Conservation (phyloP, 2,329 filamentous ascomycete genomes). For the Neoscytalidium dimidiatum region DNA sequence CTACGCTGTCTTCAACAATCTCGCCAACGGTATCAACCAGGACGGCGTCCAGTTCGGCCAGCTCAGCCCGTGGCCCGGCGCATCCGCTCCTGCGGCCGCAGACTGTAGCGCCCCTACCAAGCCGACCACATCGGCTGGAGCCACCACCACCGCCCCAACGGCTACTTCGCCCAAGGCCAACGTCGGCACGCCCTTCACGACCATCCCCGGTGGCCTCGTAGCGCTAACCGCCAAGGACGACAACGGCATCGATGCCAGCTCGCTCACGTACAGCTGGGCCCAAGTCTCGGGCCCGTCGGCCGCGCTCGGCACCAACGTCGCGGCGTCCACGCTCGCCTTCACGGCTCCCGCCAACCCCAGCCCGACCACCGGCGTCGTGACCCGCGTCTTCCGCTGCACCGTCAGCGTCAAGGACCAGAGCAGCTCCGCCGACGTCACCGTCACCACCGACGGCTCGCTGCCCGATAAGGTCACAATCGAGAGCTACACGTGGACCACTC, state of each 20-base stretch:
- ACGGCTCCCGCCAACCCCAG: constrained; percentile 28
- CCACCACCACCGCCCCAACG: constrained; percentile 26
- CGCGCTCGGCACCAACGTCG: constrained; percentile 24
- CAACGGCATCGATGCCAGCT: constrained; percentile 23
- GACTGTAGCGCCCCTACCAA: constrained; percentile 26
- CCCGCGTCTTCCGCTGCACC: constrained; percentile 33
- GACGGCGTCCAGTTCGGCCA: constrained; percentile 39
- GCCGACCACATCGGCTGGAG: constrained; percentile 22
- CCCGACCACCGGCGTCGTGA: constrained; percentile 25
- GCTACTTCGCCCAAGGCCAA: constrained; percentile 19
- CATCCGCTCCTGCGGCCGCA: constrained; percentile 30
- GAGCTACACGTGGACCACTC: constrained; percentile 34
- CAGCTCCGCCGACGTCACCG: constrained; percentile 28
- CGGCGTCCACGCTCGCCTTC: constrained; percentile 27
- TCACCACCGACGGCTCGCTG: constrained; percentile 30
- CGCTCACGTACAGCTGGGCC: constrained; percentile 36
- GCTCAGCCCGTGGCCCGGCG: constrained; percentile 40
- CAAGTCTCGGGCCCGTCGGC: constrained; percentile 30
- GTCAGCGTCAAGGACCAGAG: constrained; percentile 30
- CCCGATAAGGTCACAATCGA: constrained; percentile 35
- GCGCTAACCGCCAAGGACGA: constrained; percentile 33
- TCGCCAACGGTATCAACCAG: constrained; percentile 35
- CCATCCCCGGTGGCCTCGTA: constrained; percentile 33
- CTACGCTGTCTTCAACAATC: constrained; percentile 38
- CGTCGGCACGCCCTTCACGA: constrained; percentile 23